Base-by-base conservation (phyloP, 495 filamentous ascomycete genomes). In the Sordaria brevicollis region DNA sequence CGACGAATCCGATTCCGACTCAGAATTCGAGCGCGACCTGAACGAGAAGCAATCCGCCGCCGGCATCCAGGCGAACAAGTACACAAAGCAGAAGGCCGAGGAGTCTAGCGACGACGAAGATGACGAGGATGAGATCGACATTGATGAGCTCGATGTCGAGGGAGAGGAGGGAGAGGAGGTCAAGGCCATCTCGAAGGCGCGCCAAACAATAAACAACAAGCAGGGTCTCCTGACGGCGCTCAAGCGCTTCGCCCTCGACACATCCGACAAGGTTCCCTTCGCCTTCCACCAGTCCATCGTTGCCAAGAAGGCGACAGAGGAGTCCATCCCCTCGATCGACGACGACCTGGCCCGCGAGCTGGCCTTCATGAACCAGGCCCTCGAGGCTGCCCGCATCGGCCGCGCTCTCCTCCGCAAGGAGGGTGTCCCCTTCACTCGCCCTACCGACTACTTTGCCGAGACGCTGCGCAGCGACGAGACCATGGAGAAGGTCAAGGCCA, bases 381-480 rank as follows among this genome's bases (percentile, higher is more conserved):
- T 96, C 65, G 86, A 90, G 33, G 92, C 93, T 4, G 93, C 89
- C 6, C 86, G 88, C 65, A 79, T 88, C 65, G 95, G 87, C 15
- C 89, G 94, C 62, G 79, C 81, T 5, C 79, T 89, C 37, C 86
- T 99, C 49, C 91, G 91, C 80, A 91, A 90, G 75, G 93, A 96
- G 78, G 90, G 89, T 37, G 83, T 93, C 8, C 88, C 90, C 8
- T 98, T 98, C 82, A 89, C 92, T 5, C 87, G 95, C 5, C 95
- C 95, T 8, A 88, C 85, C 36, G 95, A 99, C 80, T 99, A 96
- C 83, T 98, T 99, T 75, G 95, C 95, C 33, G 95, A 99, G 85
- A 99, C 97, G 92, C 88, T 97, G 71, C 97, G 97, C 86, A 92
- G 89, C 76, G 96, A 99, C 81, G 94, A 96, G 84, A 96, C 96